Percentiles rank a stretch among this genome's conserved stretches.
These are phyloP conservation scores for Fraxinus angustifolia DNA, from an alignment of 305 asterid genomes.

Conservation along the genomic window DNA sequence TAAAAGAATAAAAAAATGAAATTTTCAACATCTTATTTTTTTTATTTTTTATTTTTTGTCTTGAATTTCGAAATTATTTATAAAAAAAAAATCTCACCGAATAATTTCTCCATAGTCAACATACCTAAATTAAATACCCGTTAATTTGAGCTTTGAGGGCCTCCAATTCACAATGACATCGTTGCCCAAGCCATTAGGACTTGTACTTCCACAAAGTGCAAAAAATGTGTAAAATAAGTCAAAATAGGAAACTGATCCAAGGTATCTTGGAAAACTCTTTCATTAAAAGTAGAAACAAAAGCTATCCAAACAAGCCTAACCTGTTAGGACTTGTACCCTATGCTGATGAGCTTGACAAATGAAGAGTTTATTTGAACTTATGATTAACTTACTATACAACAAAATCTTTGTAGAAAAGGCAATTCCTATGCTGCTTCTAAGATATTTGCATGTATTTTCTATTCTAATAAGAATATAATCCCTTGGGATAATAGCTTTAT, in stretches of 20 bases:
- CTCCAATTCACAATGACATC: neutral
- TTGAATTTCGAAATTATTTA: neutral
- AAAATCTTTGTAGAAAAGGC: neutral
- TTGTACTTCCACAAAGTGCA: no score
- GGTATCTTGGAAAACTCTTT: neutral
- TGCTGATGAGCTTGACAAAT: neutral
- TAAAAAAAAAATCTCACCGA: neutral
- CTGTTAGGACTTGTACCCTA: neutral
- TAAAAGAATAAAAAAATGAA: no score
- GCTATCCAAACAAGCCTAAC: neutral
- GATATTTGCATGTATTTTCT: neutral
- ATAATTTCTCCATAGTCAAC: neutral
- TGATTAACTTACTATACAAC: neutral
- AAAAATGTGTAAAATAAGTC: no score
- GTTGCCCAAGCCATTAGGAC: neutral
- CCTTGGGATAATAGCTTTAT: neutral
- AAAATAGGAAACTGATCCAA: neutral
- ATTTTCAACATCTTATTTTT: neutral
- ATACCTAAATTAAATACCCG: neutral
- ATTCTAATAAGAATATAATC: neutral
- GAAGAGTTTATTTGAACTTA: neutral
- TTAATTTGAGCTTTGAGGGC: neutral
- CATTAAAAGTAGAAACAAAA: neutral
- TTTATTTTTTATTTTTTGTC: neutral
- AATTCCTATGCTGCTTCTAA: neutral